Base-by-base conservation (phyloP, 164 flowering plant genomes). In the Pachysandra terminalis region DNA sequence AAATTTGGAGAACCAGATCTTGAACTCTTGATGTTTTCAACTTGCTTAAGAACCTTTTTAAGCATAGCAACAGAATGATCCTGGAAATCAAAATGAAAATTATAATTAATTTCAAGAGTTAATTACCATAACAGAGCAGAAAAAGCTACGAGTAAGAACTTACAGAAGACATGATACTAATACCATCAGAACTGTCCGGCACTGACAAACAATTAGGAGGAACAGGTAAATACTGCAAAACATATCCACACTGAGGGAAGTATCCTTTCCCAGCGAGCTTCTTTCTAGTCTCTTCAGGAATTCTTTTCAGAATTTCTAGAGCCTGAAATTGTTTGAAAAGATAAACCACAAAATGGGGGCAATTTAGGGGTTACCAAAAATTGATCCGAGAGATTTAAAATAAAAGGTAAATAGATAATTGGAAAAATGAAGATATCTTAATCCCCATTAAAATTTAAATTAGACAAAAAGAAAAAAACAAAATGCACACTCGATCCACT, bases 201-300 rank as follows among this genome's bases (percentile, higher is more conserved):
- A 89, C 88, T 5, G 97, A 87, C 76, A 95, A 83, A 71, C 99
- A 92, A 63, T 95, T 95, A 16, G 99, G 99, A 61, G 99, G 99
- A 37, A 95, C 98, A 13, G 99, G 98, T 51, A 95, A 56, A 69
- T 80, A 77, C 25, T 83, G 78, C 63, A 95, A 2, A 24, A 95
- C 79, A 63, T 84, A 89, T 49, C 99, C 99, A 61, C 84, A 87
- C 71, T 95, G 98, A 61, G 91, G 87, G 53, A 79, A 81, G 71
- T 77, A 85, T 6, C 93, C 93, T 83, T 87, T 95, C 26, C 68
- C 79, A 40, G 76, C 67, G 16, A 95, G 95, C 77, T 82, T 87
- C 52, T 71, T 86, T 53, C 74, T 82, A 2, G 97, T 90, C 27
- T 85, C 96, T 24, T 65, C 75, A 1, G 97, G 89, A 24, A 92